Evolutionary conservation across 495 filamentous ascomycete genomes (phyloP).

Genomic region (Mytilinidion resinicola): DNA sequence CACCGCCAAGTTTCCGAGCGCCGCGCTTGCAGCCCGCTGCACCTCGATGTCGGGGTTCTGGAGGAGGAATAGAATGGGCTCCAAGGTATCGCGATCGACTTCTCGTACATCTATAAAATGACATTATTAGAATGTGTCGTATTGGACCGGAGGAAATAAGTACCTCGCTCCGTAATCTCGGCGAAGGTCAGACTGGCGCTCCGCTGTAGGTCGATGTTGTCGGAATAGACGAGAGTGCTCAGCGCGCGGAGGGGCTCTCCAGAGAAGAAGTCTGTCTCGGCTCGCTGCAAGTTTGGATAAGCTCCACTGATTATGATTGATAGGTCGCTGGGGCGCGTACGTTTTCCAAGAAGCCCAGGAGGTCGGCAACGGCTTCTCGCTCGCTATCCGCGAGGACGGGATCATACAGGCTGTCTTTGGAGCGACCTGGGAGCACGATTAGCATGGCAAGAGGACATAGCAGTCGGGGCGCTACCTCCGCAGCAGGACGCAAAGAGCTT

Average conservation of each 20-base stretch:
- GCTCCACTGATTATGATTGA: slow-evolving; percentile 1
- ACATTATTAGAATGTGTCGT: slow-evolving; percentile 8
- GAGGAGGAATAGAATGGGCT: slow-evolving; percentile 90
- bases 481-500: slow-evolving; percentile 28
- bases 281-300: slow-evolving; percentile 53
- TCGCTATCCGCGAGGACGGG: slow-evolving; percentile 93
- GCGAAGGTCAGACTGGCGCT: slow-evolving; percentile 98
- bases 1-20: slow-evolving; percentile 91
- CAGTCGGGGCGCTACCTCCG: slow-evolving; percentile 19
- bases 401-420: slow-evolving; percentile 91
- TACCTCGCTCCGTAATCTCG: slow-evolving; percentile 97
- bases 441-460: slow-evolving; percentile 1
- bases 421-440: slow-evolving; percentile 54
- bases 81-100: slow-evolving; percentile 88
- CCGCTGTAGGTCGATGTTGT: slow-evolving; percentile 96
- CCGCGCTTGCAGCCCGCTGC: slow-evolving; percentile 92
- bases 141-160: not conserved
- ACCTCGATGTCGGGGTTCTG: slow-evolving; percentile 96
- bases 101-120: slow-evolving; percentile 75
- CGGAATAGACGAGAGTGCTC: slow-evolving; percentile 93
- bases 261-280: slow-evolving; percentile 95
- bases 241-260: slow-evolving; percentile 93
- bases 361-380: slow-evolving; percentile 92
- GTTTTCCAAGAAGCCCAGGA: slow-evolving; percentile 92
- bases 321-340: slow-evolving; percentile 44